These are phyloP conservation scores for Trichoderma aggressivum DNA, from an alignment of 2,329 filamentous ascomycete species.

Conservation along the genomic window DNA sequence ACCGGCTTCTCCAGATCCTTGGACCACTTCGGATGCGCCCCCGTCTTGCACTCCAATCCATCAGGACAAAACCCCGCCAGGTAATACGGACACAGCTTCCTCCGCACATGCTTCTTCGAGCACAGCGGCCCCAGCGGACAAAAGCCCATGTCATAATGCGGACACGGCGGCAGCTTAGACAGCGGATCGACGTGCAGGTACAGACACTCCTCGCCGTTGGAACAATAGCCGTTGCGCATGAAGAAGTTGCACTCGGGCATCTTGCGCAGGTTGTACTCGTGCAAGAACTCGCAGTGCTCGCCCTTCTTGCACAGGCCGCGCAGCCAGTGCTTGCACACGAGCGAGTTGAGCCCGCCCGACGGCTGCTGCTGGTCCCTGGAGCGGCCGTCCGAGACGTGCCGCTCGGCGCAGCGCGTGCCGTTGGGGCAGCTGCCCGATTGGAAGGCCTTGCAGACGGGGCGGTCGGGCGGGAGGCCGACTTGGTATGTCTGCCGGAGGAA, in stretches of 20 bases:
- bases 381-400: constrained; percentile 56
- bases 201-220: constrained; percentile 93
- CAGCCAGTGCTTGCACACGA: constrained; percentile 99
- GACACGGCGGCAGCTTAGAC: constrained; percentile 74
- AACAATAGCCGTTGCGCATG: constrained; percentile 88
- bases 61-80: constrained; percentile 94
- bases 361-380: constrained; percentile 50
- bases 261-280: constrained; percentile 96
- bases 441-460: constrained; percentile 83
- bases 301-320: constrained; percentile 97
- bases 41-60: constrained; percentile 68
- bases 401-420: constrained; percentile 79
- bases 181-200: constrained; percentile 88
- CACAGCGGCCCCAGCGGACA: constrained; percentile 87
- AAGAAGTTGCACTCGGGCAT: constrained; percentile 99
- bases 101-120: constrained; percentile 82
- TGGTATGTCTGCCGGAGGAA: constrained; percentile 82
- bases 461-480: constrained; percentile 74
- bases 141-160: constrained; percentile 92
- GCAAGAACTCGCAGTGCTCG: constrained; percentile 92
- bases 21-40: constrained; percentile 80
- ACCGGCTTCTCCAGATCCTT: constrained; percentile 72
- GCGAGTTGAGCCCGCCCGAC: constrained; percentile 64
- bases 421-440: constrained; percentile 82
- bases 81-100: constrained; percentile 78